phyloP scores from a whole-genome alignment of 1,284 basidiomycete species.

The Ustilago loliicola region DNA sequence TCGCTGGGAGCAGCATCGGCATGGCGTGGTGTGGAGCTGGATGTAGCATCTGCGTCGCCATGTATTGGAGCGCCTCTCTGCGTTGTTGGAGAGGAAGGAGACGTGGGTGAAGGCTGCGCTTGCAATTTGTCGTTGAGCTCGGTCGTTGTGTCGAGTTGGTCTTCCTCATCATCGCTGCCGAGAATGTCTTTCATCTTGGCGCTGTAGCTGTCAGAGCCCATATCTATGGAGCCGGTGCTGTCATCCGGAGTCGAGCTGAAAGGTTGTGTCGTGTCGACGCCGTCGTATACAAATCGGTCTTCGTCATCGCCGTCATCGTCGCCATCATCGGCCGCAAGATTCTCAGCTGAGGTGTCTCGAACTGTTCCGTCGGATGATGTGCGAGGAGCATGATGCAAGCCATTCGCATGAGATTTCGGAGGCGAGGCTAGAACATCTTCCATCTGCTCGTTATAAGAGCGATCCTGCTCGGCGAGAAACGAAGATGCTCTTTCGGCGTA shows the following conservation, averaged over 20 bases:
- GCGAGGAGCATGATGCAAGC: constrained; percentile 4
- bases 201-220: constrained; percentile 49
- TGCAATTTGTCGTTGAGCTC: background rate
- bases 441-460: constrained; percentile 30
- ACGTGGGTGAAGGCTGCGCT: background rate
- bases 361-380: background rate
- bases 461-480: constrained; percentile 22
- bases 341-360: background rate
- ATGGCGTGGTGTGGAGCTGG: constrained; percentile 22
- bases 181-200: constrained; percentile 56
- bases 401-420: constrained; percentile 1
- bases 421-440: constrained; percentile 35
- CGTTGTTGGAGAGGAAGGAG: constrained; percentile 24
- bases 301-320: constrained; percentile 75
- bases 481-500: constrained; percentile 27
- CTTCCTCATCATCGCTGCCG: constrained; percentile 52
- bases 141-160: background rate
- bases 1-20: constrained; percentile 25
- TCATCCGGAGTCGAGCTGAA: constrained; percentile 24
- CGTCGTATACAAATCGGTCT: constrained; percentile 79
- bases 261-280: constrained; percentile 73
- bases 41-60: constrained; percentile 15
- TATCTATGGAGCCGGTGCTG: constrained; percentile 27
- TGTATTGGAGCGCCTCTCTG: constrained; percentile 13
- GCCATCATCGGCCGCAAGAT: constrained; percentile 36